Evolutionary conservation across 2,329 filamentous ascomycete species (phyloP), one percentile per base, ranked within the genome.

Genomic region (Lachnellula suecica): DNA sequence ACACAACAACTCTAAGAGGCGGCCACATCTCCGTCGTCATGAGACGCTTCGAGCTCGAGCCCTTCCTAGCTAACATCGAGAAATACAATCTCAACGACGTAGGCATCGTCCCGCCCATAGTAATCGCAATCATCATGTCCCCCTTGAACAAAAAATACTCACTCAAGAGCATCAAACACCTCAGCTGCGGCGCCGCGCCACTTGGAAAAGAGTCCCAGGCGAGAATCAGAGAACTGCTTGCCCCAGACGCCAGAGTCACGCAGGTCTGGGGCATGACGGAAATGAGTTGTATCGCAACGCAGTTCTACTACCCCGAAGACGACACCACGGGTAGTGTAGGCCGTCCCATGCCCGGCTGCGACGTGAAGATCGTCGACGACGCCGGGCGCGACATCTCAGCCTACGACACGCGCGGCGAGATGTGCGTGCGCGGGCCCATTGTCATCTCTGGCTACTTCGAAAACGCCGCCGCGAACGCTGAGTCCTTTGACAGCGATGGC

Each of bases 391-490:
- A 65, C 6, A 62, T 65, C 22, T 59, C 58, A 6, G 56, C 41
- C 2, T 63, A 62, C 4, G 70, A 71, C 13, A 49, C 65, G 45
- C 58, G 49, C 4, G 66, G 66, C 4, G 64, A 69, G 70, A 73
- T 94, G 19, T 91, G 85, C 82, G 74, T 93, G 5, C 77, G 81
- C 1, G 87, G 81, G 0, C 89, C 88, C 2, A 89, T 83, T 29
- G 72, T 93, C 41, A 86, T 91, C 79, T 83, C 81, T 54, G 85
- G 87, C 5, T 95, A 95, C 69, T 93, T 88, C 85, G 75, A 78
- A 40, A 67, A 65, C 44, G 44, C 57, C 8, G 45, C 45, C 8
- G 63, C 63, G 9, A 66, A 60, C 44, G 43, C 38, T 8, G 38
- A 52, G 5, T 52, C 59, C 10, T 64, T 62, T 61, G 92, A 89